Base-by-base conservation (phyloP, 2,329 filamentous ascomycete genomes). In the Macrophomina tecta region DNA sequence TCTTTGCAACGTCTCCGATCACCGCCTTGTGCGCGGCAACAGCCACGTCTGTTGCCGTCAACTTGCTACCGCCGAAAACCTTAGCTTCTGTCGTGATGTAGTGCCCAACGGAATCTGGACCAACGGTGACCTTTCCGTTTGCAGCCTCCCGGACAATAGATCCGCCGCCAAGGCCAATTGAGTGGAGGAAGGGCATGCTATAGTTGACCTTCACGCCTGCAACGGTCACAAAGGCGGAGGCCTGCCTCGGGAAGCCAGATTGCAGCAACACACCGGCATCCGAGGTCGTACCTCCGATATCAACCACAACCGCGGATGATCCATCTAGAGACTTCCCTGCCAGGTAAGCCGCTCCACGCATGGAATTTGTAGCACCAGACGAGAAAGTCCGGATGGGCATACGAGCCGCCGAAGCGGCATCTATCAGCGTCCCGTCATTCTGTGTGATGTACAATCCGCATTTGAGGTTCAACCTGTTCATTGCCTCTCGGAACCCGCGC, bases 271-370 rank as follows among this genome's bases (percentile, higher is more conserved):
- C 75, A 0, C 89, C 87, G 11, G 89, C 86, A 69, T 90, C 89
- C 0, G 87, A 86, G 0, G 88, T 90, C 0, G 89, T 91, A 2
- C 89, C 88, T 0, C 89, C 89, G 64, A 91, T 86, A 71, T 91
- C 89, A 1, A 90, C 84, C 0, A 90, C 88, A 42, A 69, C 11
- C 28, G 64, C 53, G 9, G 52, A 49, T n/a, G 52, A 14, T 6
- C 64, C 64, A 4, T 51, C 34, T 9, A 66, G 45, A 7, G 53
- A 60, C 75, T 69, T 73, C 5, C 75, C 76, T 6, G 77, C 72
- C 0, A 79, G 68, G 61, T 78, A 83, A 1, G 80, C 80, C 11
- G 83, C 84, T 11, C 84, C 84, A 12, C 82, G 80, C 80, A 86
- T 84, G 8, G 82, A 84, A 68, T 86, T 86, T 0, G 83, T 85